Evolutionary conservation across 2,329 filamentous ascomycete genomes (phyloP).

Genomic region (Lasiodiplodia citricola): DNA sequence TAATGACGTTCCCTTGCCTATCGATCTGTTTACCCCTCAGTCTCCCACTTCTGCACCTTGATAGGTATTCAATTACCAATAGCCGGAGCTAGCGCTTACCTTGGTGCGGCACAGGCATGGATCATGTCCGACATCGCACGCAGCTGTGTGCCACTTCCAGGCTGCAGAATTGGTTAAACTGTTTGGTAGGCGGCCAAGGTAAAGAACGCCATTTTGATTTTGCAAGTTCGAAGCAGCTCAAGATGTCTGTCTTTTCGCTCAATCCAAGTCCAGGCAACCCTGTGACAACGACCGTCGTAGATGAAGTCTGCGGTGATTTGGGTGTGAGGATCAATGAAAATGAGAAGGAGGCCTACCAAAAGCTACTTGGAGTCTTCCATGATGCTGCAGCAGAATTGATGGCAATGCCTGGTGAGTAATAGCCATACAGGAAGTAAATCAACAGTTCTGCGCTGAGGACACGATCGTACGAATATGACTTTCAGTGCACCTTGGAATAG

Average conservation of each 20-base stretch:
- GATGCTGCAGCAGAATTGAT: conserved; percentile 46
- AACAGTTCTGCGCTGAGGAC: background rate
- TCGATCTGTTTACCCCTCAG: background rate
- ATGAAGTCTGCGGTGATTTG: conserved; percentile 40
- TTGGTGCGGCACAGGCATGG: conserved; percentile 2
- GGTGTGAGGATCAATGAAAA: conserved; percentile 41
- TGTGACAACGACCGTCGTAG: conserved; percentile 40
- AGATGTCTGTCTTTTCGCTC: conserved; percentile 48
- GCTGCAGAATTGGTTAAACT: conserved; percentile 3
- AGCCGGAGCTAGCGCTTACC: conserved; percentile 18
- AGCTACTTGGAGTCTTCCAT: conserved; percentile 47
- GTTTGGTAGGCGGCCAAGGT: background rate
- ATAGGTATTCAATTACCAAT: conserved; percentile 16
- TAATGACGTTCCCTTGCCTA: conserved; percentile 1
- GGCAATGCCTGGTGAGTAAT: conserved; percentile 37
- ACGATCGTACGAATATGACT: background rate
- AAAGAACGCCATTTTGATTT: too few species aligned
- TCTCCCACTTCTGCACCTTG: conserved; percentile 13
- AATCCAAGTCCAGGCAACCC: conserved; percentile 40
- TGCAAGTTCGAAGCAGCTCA: background rate
- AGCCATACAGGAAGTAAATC: background rate
- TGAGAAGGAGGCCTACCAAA: conserved; percentile 46
- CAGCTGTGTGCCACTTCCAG: conserved; percentile 7
- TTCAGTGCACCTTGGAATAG: background rate
- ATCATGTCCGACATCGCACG: conserved; percentile 6